These are phyloP conservation scores for Nakazawaea pomicola DNA, from an alignment of 805 yeast species.

Conservation along the genomic window DNA sequence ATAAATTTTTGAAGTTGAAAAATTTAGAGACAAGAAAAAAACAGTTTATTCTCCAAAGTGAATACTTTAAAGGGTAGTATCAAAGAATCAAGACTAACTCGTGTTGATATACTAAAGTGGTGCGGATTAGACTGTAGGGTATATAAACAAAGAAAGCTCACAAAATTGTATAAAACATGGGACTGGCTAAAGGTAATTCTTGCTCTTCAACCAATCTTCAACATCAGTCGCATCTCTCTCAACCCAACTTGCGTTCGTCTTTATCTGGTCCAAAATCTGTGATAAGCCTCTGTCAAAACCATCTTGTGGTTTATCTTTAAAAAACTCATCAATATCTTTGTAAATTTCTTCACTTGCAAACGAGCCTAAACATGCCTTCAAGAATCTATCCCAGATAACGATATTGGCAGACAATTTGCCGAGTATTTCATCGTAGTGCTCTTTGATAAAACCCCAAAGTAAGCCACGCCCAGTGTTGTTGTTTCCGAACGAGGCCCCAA, in stretches of 20 bases:
- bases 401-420: conserved; percentile 41
- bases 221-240: conserved; percentile 38
- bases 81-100: no score
- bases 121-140: no score
- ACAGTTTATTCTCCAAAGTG: no score
- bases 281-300: conserved; percentile 55
- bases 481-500: conserved; percentile 40
- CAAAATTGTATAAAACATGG: no score
- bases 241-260: conserved; percentile 46
- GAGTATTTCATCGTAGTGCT: conserved; percentile 41
- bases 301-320: conserved; percentile 38
- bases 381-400: conserved; percentile 46
- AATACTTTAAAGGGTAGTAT: no score
- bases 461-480: conserved; percentile 37
- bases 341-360: conserved; percentile 31
- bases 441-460: conserved; percentile 47
- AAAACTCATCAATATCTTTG: conserved; percentile 37
- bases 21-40: no score
- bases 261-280: conserved; percentile 53
- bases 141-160: no score
- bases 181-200: conserved; percentile 15
- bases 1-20: conserved; percentile 1
- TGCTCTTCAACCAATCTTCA: conserved; percentile 35
- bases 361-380: conserved; percentile 27
- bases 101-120: no score